Evolutionary conservation across 371 early-diverging fungal species (phyloP), one percentile per base, ranked within the genome.

Genomic region (Neoconidiobolus thromboides): DNA sequence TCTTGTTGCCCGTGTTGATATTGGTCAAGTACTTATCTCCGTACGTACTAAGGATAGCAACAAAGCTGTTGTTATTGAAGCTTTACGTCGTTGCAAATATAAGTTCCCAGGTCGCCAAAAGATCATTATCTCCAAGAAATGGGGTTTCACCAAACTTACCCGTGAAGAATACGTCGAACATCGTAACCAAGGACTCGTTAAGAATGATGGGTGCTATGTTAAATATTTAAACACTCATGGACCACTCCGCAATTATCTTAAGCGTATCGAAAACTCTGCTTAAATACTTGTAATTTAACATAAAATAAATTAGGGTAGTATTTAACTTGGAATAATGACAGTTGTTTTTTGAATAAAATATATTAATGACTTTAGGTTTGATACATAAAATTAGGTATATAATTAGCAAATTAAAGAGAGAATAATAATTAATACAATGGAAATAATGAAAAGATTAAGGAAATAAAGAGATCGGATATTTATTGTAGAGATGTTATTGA

Each of bases 41-140:
- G 83, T 99, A 74, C 95, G 99, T 73, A 87, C 96, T 78, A 96
- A 92, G 85, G 98, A 96, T 69, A 67, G 69, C 73, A 89, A 94
- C 85, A 87, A 89, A 81, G 91, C 87, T 56, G 80, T 83, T 62
- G 97, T 97, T 68, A 82, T 89, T 66, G 99, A 99, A 78, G 93
- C 99, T 54, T 86, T 99, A 65, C 92, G 99, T 68, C 93, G 99
- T 73, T 87, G 88, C 74, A 94, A 89, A 91, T 96, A 98, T 91
- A 99, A 99, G 89, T 98, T 99, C 83, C 96, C 99, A 61, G 99
- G 99, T 69, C 91, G 95, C 68, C 98, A 99, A 74, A 90, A 93
- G 86, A 93, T 99, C 70, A 83, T 95, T 65, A 78, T 97, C 70
- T 95, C 96, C 78, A 91, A 95, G 82, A 98, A 96, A 83, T 96